Conservation (phyloP, 2,329 filamentous ascomycete genomes). For the Colletotrichum ledebouriae region DNA sequence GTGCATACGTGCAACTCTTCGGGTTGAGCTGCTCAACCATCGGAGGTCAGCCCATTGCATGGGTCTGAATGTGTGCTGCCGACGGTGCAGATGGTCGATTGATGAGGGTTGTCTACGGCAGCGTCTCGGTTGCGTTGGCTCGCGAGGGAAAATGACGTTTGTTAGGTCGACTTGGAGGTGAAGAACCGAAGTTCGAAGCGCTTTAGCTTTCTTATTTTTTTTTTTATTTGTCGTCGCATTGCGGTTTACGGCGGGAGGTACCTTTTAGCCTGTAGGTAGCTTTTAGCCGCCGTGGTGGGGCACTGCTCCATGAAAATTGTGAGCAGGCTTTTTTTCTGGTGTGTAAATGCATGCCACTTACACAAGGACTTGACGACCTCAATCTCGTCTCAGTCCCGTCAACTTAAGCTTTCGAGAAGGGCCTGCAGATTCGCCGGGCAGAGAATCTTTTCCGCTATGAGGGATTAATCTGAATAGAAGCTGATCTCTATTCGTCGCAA, state of each 20-base stretch:
- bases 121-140: too few relatives aligned
- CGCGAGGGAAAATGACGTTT: neutral
- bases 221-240: neutral
- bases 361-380: neutral
- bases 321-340: neutral
- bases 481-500: neutral
- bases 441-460: neutral
- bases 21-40: conserved; percentile 38
- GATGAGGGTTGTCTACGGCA: neutral
- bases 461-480: neutral
- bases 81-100: conserved; percentile 11
- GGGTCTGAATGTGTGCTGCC: conserved; percentile 15
- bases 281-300: conserved; percentile 9
- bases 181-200: neutral
- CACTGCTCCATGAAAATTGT: neutral
- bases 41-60: conserved; percentile 43
- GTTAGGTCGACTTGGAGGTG: neutral
- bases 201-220: neutral
- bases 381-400: neutral
- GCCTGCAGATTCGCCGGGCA: neutral
- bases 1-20: conserved; percentile 41
- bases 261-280: conserved; percentile 11
- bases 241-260: conserved; percentile 1
- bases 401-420: neutral
- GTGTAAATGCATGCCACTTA: conserved; percentile 3